These are phyloP conservation scores for Ceratocystis harringtonii DNA, from an alignment of 2,329 filamentous ascomycete genomes.

Conservation along the genomic window DNA sequence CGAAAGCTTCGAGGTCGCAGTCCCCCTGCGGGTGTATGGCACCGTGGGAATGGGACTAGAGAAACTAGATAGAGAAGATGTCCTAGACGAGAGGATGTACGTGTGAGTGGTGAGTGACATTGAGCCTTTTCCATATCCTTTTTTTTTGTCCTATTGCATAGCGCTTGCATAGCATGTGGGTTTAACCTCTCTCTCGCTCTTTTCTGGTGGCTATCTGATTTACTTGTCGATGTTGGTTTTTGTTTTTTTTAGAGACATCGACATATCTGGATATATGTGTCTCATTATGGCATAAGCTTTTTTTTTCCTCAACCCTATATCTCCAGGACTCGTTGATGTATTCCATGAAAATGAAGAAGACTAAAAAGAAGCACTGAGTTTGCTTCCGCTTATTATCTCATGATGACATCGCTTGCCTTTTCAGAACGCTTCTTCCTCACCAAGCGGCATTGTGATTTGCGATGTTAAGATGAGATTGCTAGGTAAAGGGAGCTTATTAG, in stretches of 20 bases:
- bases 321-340: not conserved
- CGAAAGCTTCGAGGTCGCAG: constrained; percentile 80
- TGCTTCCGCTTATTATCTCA: not conserved
- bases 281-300: not conserved
- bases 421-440: not conserved
- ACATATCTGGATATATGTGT: not conserved
- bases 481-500: not conserved
- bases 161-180: constrained; percentile 1
- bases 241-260: not conserved
- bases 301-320: not conserved
- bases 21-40: constrained; percentile 69
- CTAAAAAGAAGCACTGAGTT: not conserved
- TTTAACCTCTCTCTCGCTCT: not conserved
- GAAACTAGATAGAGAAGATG: constrained; percentile 40
- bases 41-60: constrained; percentile 43
- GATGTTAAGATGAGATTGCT: not conserved
- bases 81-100: constrained; percentile 31
- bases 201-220: not conserved
- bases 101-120: constrained; percentile 22
- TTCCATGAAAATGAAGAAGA: not conserved
- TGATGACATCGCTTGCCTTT: not conserved
- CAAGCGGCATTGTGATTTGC: not conserved
- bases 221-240: not conserved
- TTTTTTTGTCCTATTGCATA: constrained; percentile 11
- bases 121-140: constrained; percentile 11